Base-by-base conservation (phyloP, 208 protist species). In the Acanthamoeba castellanii region DNA sequence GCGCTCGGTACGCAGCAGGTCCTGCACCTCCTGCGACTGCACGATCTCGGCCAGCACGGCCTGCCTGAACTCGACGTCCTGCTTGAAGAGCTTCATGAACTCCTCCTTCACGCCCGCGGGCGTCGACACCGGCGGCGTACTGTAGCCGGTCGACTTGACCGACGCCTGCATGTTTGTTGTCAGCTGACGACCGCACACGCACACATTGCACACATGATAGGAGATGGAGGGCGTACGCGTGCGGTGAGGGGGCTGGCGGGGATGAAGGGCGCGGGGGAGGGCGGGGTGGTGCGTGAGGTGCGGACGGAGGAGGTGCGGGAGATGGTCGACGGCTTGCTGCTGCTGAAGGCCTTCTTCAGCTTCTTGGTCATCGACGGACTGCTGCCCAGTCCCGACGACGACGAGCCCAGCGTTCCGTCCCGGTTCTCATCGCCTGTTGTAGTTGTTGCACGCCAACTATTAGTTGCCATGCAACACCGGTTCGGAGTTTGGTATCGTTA, bases 51-150 rank as follows among this genome's bases (percentile, higher is more conserved):
- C 72, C 16, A 82, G 16, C 72, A 82, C 37, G 42, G 72, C 32
- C 72, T 82, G 72, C 37, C 72, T 42, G 72, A 82, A 82, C 42
- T 42, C 72, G 16, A 9, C n/a, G 72, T 82, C 72, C 72, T 82
- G 37, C 42, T 50, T 42, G 72, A 82, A 82, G 16, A 82, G 72
- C 72, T 27, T 82, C 72, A 82, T 4, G 42, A 42, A 82, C 18
- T 82, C 72, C 1, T 82, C 72, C 42, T 82, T 82, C 37, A 34
- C 37, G 27, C 32, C 20, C 13, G 20, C 57, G 22, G 14, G 14
- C 18, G 57, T 8, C 0, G 6, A 11, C 13, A 64, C 57, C 57
- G 57, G 57, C 1, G 57, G 22, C 57, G 57, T 64, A 8, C 57
- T 64, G 57, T 64, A 64, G 57, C 57, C 57, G 20, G 57, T 64